Conservation (phyloP, 116 monocot genomes). For the Papilionanthe hybrid region DNA sequence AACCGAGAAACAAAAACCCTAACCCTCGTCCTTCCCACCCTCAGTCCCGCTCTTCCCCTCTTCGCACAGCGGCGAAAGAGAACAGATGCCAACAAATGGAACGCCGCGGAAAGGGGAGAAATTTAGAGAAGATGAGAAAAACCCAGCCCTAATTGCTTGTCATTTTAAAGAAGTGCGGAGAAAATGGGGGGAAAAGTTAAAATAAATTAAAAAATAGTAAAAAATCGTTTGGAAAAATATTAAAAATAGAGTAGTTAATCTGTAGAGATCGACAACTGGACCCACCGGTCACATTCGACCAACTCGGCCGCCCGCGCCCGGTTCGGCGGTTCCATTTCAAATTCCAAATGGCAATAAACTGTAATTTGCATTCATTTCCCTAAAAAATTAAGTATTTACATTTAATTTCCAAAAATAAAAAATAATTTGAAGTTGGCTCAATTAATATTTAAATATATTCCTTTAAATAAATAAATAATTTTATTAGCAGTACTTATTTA, state of each 20-base stretch:
- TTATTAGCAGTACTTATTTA: too few relatives aligned
- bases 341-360: neutral
- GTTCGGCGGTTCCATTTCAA: neutral
- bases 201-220: conserved; percentile 2
- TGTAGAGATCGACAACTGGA: neutral
- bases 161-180: neutral
- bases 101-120: neutral
- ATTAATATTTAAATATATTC: too few relatives aligned
- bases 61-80: neutral
- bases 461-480: too few relatives aligned
- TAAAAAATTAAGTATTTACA: neutral
- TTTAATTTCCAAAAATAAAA: too few relatives aligned
- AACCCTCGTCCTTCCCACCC: neutral
- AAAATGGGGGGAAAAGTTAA: neutral
- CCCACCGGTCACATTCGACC: neutral
- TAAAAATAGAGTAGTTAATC: neutral
- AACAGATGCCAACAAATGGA: neutral
- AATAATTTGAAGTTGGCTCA: too few relatives aligned
- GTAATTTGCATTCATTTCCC: too few relatives aligned
- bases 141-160: neutral
- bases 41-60: neutral
- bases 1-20: neutral
- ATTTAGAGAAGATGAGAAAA: neutral
- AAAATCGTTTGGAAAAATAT: neutral
- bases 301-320: neutral